Evolutionary conservation across 495 filamentous ascomycete species (phyloP).

Genomic region (Entonaema liquescens): DNA sequence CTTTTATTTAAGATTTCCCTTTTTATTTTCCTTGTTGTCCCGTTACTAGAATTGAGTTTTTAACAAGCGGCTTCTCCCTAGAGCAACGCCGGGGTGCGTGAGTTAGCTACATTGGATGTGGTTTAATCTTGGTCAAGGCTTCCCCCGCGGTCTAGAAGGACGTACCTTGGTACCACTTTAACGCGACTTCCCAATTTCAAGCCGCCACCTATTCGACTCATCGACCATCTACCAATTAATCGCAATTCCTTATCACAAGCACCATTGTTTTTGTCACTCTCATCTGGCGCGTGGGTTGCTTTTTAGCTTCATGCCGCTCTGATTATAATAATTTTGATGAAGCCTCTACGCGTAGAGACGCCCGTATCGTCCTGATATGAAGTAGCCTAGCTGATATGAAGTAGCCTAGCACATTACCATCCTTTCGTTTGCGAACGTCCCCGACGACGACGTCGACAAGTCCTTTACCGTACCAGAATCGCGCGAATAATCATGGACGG

Average conservation of each 20-base stretch:
- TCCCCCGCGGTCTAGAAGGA: not conserved
- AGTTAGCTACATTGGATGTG: not conserved
- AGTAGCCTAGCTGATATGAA: constrained; percentile 25
- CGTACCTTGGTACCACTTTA: constrained; percentile 25
- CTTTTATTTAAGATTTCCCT: too few species aligned
- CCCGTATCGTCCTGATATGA: constrained; percentile 20
- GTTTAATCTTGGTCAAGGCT: constrained; percentile 10
- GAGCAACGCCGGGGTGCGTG: not conserved
- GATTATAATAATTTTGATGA: constrained; percentile 7
- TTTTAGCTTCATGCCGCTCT: not conserved
- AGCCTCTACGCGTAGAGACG: constrained; percentile 9
- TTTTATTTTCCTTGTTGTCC: too few species aligned
- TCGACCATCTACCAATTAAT: not conserved
- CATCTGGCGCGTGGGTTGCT: not conserved
- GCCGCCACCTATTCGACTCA: not conserved
- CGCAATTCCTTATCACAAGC: not conserved
- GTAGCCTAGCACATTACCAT: constrained; percentile 1
- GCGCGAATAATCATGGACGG: constrained; percentile 13
- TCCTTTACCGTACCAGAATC: not conserved
- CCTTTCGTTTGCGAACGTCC: constrained; percentile 20
- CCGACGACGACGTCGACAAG: constrained; percentile 4
- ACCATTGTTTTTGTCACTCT: not conserved
- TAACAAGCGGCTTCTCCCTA: too few species aligned
- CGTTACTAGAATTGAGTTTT: too few species aligned
- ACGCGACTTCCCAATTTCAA: constrained; percentile 30